Base-by-base conservation (phyloP, 345 rosid genomes). In the Moringa oleifera region DNA sequence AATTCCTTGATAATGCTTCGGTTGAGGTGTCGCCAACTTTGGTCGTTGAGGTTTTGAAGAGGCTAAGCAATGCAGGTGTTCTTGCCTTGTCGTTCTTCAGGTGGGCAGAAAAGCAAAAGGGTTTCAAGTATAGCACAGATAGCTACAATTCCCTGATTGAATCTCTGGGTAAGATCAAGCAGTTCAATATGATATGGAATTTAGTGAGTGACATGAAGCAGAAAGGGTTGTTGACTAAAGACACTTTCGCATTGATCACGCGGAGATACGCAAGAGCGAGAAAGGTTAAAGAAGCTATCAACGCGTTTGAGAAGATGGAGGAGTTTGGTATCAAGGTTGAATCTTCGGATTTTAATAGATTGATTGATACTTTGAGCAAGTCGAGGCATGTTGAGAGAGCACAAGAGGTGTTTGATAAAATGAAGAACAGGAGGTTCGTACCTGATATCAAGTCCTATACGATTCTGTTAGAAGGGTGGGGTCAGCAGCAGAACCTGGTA, bases 381-480 rank as follows among this genome's bases (percentile, higher is more conserved):
- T 87, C 97, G 1, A 80, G 86, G 69, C 79, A 83, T 15, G 93
- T 86, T 20, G 77, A 61, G 25, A 81, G 71, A 58, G 97, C 95
- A 66, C 96, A 89, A 53, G 68, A 85, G 79, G 79, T 92, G 91
- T 85, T 89, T 58, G 98, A 92, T 59, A 79, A 76, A 83, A 87
- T 87, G 87, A 85, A 79, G 51, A 86, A 70, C 56, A 85, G 70
- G 64, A 83, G 78, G 63, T 85, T 92, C 64, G 59, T 53, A 21
- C 85, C 94, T 21, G 90, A 87, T 73, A 65, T 87, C 2, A 87
- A 87, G 81, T 79, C 91, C 0, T 87, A 76, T 25, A 81, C 97
- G 9, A 89, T 89, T 70, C 71, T 89, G 69, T 78, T 89, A 21
- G 90, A 89, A 74, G 94, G 98, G 18, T 92, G 97, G 93, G 89